Evolutionary conservation across 495 filamentous ascomycete species (phyloP), one percentile per base, ranked within the genome.

Genomic region (Penicillium ucsense): DNA sequence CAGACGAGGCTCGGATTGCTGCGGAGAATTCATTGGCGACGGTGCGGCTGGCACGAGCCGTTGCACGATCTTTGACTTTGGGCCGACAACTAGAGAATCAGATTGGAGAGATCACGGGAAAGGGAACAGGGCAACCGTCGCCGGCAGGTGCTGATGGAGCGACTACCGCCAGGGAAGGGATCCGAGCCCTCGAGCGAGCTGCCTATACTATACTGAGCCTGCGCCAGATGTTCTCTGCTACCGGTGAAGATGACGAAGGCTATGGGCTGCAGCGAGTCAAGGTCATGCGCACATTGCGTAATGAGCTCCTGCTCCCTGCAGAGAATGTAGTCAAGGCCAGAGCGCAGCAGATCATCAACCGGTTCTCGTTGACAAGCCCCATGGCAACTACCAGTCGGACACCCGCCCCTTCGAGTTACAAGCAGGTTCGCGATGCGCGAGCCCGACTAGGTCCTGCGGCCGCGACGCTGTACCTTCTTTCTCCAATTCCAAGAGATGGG

Each of bases 81-180:
- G 89, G 86, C 0, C 72, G 91, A 31, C 90, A 95, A 68, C 75
- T 98, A 20, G 89, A 97, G 58, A 76, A 84, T 9, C 89, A 95
- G 63, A 78, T 83, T 53, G 70, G 73, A 0, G 86, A 86, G 50
- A 60, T 75, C 55, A 78, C 65, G 41, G 78, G 64, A 20, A 67
- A 70, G 12, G 71, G 68, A 27, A 48, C 51, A 34, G 56, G 40
- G 34, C 52, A 46, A 37, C 40, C 20, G 10, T 20, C 36, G 35
- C 47, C 34, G 50, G 33, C 40, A 49, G 52, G 45, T 4, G 5
- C 39, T n/a, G 66, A 63, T 36, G 61, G 62, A 2, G 32, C 47
- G 29, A 29, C 56, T 5, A 57, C 56, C 48, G 77, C 61, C 31
- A 80, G 77, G 48, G 86, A 88, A 50, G 88, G 91, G 46, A 80